phyloP scores from a whole-genome alignment of 2,329 filamentous ascomycete genomes.

The Penicillium sp. region DNA sequence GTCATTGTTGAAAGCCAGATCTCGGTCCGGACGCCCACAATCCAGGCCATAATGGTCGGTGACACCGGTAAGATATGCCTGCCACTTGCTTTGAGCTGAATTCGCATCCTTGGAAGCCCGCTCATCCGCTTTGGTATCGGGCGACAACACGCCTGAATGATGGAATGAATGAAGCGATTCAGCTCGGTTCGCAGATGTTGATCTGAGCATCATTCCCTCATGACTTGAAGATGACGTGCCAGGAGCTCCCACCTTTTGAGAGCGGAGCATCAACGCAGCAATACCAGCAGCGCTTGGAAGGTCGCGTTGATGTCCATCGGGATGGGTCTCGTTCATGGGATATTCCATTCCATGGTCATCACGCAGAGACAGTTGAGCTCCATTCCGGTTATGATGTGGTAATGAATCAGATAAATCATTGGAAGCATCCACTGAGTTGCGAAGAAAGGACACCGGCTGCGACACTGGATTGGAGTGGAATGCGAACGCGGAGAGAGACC shows the following conservation, averaged over 20 bases:
- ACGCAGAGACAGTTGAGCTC: background rate
- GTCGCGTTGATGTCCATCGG: background rate
- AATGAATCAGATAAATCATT: conserved; percentile 30
- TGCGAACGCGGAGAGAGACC: conserved; percentile 26
- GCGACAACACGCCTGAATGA: background rate
- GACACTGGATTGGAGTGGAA: conserved; percentile 31
- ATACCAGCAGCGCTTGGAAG: background rate
- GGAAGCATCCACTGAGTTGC: conserved; percentile 32
- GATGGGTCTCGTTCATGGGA: background rate
- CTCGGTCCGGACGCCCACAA: conserved; percentile 62
- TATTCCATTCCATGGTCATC: conserved; percentile 8
- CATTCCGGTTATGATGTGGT: conserved; percentile 6
- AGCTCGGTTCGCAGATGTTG: conserved; percentile 2
- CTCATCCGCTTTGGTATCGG: conserved; percentile 6
- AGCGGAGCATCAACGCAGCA: conserved; percentile 9
- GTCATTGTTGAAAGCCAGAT: conserved; percentile 68
- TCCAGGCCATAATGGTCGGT: conserved; percentile 61
- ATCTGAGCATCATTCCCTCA: background rate
- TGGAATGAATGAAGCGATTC: conserved; percentile 3
- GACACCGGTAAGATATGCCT: conserved; percentile 31
- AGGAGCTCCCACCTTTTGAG: conserved; percentile 5
- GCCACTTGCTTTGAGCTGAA: conserved; percentile 28
- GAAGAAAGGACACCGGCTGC: conserved; percentile 35
- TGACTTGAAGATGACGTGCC: conserved; percentile 1
- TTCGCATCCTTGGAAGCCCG: conserved; percentile 9